Percentiles rank a stretch among this genome's conserved stretches.
Conservation (phyloP, 257 asterid genomes). For the Solanum clarkiae region DNA sequence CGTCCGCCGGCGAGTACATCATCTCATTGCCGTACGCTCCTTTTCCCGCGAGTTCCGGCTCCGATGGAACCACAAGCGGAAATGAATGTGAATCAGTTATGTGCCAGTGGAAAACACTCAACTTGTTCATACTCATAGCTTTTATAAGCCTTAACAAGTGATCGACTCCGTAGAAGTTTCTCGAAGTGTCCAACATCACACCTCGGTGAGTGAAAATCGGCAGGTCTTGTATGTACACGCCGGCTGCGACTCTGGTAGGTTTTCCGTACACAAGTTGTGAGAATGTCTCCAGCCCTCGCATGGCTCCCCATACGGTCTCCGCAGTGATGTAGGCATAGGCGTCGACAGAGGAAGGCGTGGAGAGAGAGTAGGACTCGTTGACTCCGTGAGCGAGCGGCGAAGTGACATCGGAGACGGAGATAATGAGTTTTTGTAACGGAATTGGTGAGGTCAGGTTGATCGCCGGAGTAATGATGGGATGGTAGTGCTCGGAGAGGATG, state of each 20-base stretch:
- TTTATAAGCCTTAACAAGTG: constrained; percentile 55
- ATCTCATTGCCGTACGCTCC: constrained; percentile 68
- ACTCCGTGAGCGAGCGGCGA: constrained; percentile 55
- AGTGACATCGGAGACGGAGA: constrained; percentile 28
- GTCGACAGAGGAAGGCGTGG: constrained; percentile 28
- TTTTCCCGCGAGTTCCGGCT: constrained; percentile 54
- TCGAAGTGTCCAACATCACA: constrained; percentile 64
- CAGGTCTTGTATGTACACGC: constrained; percentile 38
- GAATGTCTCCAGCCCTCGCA: constrained; percentile 83
- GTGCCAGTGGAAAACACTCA: constrained; percentile 97
- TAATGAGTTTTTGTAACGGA: constrained; percentile 26
- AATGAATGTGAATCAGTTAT: constrained; percentile 89
- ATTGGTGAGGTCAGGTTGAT: constrained; percentile 36
- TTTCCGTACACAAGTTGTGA: constrained; percentile 60
- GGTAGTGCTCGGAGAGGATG: constrained; percentile 36
- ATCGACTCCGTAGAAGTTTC: constrained; percentile 51
- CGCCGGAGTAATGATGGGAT: constrained; percentile 33
- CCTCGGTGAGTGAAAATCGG: constrained; percentile 76
- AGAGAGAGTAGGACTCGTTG: constrained; percentile 68
- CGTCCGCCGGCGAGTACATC: constrained; percentile 69
- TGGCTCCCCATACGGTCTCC: constrained; percentile 72
- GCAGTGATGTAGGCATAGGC: constrained; percentile 43
- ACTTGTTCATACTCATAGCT: constrained; percentile 81
- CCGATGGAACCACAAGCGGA: constrained; percentile 68
- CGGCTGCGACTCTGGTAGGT: constrained; percentile 40